These are phyloP conservation scores for Globisporangium iwayamae DNA, from an alignment of 352 stramenopile species.

Conservation along the genomic window DNA sequence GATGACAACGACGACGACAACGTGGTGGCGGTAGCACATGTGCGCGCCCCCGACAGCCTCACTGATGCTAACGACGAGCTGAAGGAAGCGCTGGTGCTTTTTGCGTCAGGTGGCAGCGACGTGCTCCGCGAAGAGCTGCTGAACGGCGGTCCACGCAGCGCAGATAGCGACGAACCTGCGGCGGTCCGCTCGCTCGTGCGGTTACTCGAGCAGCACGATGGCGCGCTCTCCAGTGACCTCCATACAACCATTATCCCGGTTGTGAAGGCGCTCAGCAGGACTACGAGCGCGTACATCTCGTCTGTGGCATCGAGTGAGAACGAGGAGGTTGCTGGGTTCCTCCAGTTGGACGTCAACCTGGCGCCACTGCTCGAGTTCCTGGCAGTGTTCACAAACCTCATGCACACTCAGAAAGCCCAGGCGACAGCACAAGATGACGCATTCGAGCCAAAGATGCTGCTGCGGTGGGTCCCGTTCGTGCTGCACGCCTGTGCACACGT, in stretches of 20 bases:
- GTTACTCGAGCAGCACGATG: neutral
- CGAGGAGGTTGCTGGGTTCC: conserved; percentile 12
- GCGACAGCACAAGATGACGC: neutral
- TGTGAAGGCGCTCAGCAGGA: conserved; percentile 33
- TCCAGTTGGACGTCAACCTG: conserved; percentile 28
- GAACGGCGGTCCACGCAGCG: neutral
- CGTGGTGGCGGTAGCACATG: neutral
- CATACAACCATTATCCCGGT: conserved; percentile 8
- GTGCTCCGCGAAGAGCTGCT: conserved; percentile 15
- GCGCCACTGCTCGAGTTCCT: conserved; percentile 27
- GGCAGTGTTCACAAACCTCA: conserved; percentile 16
- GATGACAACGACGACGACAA: neutral
- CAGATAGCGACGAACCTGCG: neutral
- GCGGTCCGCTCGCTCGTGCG: conserved; percentile 5
- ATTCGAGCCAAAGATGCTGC: conserved; percentile 18
- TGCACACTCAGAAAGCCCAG: neutral
- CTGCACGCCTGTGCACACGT: conserved; percentile 35
- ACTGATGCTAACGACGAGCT: neutral
- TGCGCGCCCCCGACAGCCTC: neutral
- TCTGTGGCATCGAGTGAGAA: conserved; percentile 8
- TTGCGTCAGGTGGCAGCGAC: neutral
- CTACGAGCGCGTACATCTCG: conserved; percentile 19
- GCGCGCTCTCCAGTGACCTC: conserved; percentile 7
- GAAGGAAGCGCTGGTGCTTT: conserved; percentile 1
- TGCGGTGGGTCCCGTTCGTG: conserved; percentile 38